Base-by-base conservation (phyloP, 2,329 filamentous ascomycete genomes). In the Apiospora kogelbergensis region DNA sequence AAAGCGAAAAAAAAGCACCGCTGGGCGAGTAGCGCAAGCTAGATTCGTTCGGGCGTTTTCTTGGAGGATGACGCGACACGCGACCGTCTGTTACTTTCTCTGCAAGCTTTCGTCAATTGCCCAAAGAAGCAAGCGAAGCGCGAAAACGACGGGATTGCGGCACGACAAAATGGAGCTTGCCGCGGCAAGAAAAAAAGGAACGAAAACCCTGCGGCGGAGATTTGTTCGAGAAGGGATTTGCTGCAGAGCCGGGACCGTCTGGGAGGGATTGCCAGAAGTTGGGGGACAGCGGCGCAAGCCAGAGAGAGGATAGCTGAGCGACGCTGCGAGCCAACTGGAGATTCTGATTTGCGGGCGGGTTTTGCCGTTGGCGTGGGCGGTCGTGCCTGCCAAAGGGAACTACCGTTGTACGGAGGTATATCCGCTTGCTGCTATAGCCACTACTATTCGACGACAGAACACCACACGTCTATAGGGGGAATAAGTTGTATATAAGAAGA, bases 341-440 rank as follows among this genome's bases (percentile, higher is more conserved):
- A 60, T 60, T 60, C 53, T 60, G 53, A 60, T 60, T 60, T 60
- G 53, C 53, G 30, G 53, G 53, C 53, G 53, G 53, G 53, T 60
- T 60, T 60, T 60, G 30, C 53, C 53, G 53, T n/a, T 33, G 53
- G 53, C 30, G 20, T 60, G 53, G 42, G 42, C 42, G n/a, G 53
- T 60, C 13, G 30, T 20, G 15, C 15, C 46, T 30, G 26, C 30
- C 17, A 30, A 37, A 60, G 53, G 53, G 17, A 60, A 60, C 30
- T 60, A n/a, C 53, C 53, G 53, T n/a, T n/a, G n/a, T 33, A 60
- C 53, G 53, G 53, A 60, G 53, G 53, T 60, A 60, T 60, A 22
- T 60, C 53, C 53, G 53, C 26, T 37, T 37, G 53, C 53, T 60
- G 53, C 30, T 60, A 57, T 30, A 60, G 9, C 53, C 53, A 60